phyloP scores from a whole-genome alignment of 306 rosid species.

The Hippophae rhamnoides region DNA sequence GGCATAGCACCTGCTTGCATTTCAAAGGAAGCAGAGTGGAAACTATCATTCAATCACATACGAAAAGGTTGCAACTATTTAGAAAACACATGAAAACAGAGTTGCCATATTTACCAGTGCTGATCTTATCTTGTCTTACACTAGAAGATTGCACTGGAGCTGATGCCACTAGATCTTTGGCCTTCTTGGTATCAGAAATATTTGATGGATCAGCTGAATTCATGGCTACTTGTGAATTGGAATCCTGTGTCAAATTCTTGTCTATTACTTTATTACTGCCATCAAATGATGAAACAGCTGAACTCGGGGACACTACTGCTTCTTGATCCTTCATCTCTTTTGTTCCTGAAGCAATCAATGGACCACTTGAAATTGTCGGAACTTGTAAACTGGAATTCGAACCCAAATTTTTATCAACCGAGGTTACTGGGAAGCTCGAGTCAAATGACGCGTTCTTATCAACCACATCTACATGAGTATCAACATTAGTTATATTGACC shows the following conservation, averaged over 20 bases:
- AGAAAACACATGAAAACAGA: too few relatives aligned
- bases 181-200: constrained; percentile 4
- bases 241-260: constrained; percentile 26
- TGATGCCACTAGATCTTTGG: constrained; percentile 10
- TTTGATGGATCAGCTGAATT: constrained; percentile 12
- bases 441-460: constrained; percentile 21
- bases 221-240: constrained; percentile 23
- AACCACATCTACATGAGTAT: constrained; percentile 26
- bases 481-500: constrained; percentile 19
- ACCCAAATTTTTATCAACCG: constrained; percentile 17
- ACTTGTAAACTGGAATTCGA: constrained; percentile 17
- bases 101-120: too few relatives aligned
- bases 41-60: constrained; percentile 25
- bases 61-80: constrained; percentile 18
- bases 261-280: constrained; percentile 10
- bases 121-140: constrained; percentile 1
- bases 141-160: constrained; percentile 13
- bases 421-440: constrained; percentile 19
- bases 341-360: background rate
- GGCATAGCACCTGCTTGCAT: constrained; percentile 24
- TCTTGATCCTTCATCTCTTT: constrained; percentile 3
- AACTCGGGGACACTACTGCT: background rate
- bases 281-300: constrained; percentile 14
- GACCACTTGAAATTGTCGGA: constrained; percentile 9
- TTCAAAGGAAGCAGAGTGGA: constrained; percentile 19